Evolutionary conservation across 768 basidiomycete genomes (phyloP), one percentile per base, ranked within the genome.

Genomic region (Tulasnella sp.): DNA sequence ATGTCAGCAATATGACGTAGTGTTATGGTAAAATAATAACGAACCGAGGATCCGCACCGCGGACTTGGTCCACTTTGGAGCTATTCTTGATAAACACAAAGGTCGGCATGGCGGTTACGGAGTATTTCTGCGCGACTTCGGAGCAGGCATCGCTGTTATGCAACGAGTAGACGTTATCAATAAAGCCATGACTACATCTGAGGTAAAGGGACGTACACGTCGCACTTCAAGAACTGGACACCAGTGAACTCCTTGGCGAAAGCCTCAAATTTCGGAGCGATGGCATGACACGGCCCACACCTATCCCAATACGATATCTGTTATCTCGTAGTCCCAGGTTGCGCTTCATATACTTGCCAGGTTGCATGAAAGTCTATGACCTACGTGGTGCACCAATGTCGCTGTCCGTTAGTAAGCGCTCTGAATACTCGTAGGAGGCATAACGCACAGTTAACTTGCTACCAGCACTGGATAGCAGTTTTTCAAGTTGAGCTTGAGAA

Each of bases 341-440:
- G 39, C 23, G 5, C 7, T 21, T n/a, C 8, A 14, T 7, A 3
- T n/a, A 62, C 70, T 62, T 62, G 86, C 87, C 87, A 90, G 60
- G 81, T 77, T 55, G 87, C 87, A 67, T 88, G 84, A 65, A 90
- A 90, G 69, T 90, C 87, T 59, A 90, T 86, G 59, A 90, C 82
- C 85, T 86, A 46, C 21, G 54, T 29, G 29, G 19, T 39, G 46
- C 39, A 0, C 21, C 40, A 36, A 60, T 42, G 34, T 41, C 61
- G 48, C 32, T 29, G 9, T 43, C 53, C 36, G 39, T 42, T 39
- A 45, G 23, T 9, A 2, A 21, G 29, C 36, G 17, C 5, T 39
- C 49, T 37, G 29, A 23, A 54, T 35, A 40, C 15, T 7, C 21
- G 32, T 25, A 21, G 17, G 9, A 6, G n/a, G 5, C 12, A 21